Base-by-base conservation (phyloP, 2,329 filamentous ascomycete species). In the Neonectria faginata region DNA sequence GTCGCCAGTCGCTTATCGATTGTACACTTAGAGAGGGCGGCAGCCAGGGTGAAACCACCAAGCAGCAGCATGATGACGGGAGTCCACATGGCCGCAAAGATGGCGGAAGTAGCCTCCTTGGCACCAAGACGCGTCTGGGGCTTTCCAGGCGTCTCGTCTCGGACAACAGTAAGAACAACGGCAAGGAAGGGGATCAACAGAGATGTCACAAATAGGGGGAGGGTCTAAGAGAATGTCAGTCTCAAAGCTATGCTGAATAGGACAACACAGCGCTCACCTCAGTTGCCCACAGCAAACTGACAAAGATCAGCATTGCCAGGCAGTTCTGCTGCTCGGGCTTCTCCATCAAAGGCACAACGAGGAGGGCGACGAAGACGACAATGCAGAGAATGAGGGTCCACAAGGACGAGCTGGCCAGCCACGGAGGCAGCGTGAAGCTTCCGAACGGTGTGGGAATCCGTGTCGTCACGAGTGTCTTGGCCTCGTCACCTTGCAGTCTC, bases 21-120 rank as follows among this genome's bases (percentile, higher is more conserved):
- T 71, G 94, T 96, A 79, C 97, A 97, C 79, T 99, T 99, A 53
- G 94, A 97, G 60, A 99, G 81, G 0, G 96, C 97, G 0, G 96
- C 96, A 10, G 96, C 96, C 58, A 99, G 91, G 2, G 96, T 97
- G 76, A 99, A 99, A 33, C 96, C 96, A 71, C 96, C 96, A 0
- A 99, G 89, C 22, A 99, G 85, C 16, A 99, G 88, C 96, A 99
- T 98, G 71, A 99, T 99, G 60, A 99, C 96, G 0, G 96, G 95
- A 3, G 95, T 97, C 96, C 96, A 99, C 96, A 99, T 99, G 27
- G 96, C 91, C 5, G 93, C 86, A 74, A 99, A 98, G 62, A 97
- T 91, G 74, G 92, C 95, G 29, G 87, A 84, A 0, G 95, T 93
- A 0, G 96, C 94, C 47, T 89, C 86, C 77, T 94, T 94, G 3